phyloP scores from a whole-genome alignment of 2,329 filamentous ascomycete species.

The Penicillium fuscoglaucum region DNA sequence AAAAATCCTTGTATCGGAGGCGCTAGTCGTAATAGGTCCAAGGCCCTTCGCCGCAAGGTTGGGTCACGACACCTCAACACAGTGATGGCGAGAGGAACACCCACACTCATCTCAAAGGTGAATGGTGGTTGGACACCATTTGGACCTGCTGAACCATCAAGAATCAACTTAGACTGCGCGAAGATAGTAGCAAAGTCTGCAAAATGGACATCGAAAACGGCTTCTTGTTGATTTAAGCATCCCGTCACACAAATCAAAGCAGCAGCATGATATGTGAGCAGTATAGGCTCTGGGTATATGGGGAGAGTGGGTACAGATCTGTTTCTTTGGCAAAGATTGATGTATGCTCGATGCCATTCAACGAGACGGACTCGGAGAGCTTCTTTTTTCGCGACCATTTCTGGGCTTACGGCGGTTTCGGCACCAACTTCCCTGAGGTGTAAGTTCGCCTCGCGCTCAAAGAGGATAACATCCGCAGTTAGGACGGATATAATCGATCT shows the following conservation, averaged over 20 bases:
- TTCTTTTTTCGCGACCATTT: conserved; percentile 9
- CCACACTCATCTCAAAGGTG: conserved; percentile 26
- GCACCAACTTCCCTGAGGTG: conserved; percentile 5
- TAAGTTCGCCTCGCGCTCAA: conserved; percentile 18
- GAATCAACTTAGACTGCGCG: conserved; percentile 9
- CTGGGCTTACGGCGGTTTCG: conserved; percentile 1
- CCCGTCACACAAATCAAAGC: conserved; percentile 16
- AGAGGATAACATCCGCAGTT: conserved; percentile 13
- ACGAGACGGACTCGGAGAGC: conserved; percentile 2
- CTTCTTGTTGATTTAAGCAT: conserved; percentile 18
- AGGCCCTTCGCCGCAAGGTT: conserved; percentile 22
- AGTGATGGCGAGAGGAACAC: conserved; percentile 24
- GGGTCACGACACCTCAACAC: conserved; percentile 28
- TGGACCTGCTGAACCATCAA: conserved; percentile 8
- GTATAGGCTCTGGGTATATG: conserved; percentile 8
- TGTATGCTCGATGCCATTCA: conserved; percentile 15
- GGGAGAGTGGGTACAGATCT: neutral
- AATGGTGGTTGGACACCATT: conserved; percentile 22
- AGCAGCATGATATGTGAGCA: conserved; percentile 12
- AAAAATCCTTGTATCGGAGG: conserved; percentile 29
- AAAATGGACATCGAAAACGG: conserved; percentile 18
- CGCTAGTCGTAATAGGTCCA: conserved; percentile 20
- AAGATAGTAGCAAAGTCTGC: conserved; percentile 16
- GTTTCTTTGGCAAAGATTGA: neutral
- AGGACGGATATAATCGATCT: conserved; percentile 11